phyloP scores from a whole-genome alignment of 495 filamentous ascomycete species.

The Usnea hakonensis region DNA sequence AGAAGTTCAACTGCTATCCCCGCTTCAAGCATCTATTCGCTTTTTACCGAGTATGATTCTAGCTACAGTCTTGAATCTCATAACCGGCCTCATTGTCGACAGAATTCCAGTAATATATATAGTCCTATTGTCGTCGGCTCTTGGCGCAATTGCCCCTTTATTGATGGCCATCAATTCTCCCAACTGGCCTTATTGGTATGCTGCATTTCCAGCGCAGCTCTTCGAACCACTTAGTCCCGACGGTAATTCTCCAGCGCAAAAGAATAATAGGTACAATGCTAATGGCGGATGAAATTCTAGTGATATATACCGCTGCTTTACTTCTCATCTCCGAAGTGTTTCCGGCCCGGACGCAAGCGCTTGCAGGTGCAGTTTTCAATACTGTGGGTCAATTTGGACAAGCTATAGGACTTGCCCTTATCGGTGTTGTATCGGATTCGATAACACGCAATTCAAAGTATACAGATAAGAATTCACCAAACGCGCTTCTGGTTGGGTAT shows the following conservation, averaged over 20 bases:
- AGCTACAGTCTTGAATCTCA: conserved; percentile 46
- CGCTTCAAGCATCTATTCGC: conserved; percentile 43
- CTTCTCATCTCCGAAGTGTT: conserved; percentile 54
- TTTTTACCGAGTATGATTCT: conserved; percentile 50
- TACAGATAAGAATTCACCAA: conserved; percentile 22
- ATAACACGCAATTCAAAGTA: conserved; percentile 36
- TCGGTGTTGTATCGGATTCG: conserved; percentile 46
- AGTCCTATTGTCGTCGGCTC: conserved; percentile 36
- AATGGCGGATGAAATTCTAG: conserved; percentile 3
- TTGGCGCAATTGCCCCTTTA: conserved; percentile 44
- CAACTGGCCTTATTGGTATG: conserved; percentile 48
- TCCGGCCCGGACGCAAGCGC: conserved; percentile 47
- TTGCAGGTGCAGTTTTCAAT: conserved; percentile 60
- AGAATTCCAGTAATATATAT: conserved; percentile 42
- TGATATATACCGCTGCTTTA: conserved; percentile 49
- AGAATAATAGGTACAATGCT: not conserved
- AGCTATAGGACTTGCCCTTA: conserved; percentile 48
- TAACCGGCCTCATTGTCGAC: conserved; percentile 49
- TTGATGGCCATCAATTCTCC: conserved; percentile 44
- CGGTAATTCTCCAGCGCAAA: conserved; percentile 18
- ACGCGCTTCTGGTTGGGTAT: conserved; percentile 44
- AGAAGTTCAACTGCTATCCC: conserved; percentile 32
- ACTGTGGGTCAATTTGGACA: conserved; percentile 55
- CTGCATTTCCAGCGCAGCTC: conserved; percentile 43
- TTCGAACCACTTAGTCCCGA: conserved; percentile 50